Evolutionary conservation across 768 basidiomycete genomes (phyloP), one percentile per base, ranked within the genome.

Genomic region (Crassisporium funariophilum): DNA sequence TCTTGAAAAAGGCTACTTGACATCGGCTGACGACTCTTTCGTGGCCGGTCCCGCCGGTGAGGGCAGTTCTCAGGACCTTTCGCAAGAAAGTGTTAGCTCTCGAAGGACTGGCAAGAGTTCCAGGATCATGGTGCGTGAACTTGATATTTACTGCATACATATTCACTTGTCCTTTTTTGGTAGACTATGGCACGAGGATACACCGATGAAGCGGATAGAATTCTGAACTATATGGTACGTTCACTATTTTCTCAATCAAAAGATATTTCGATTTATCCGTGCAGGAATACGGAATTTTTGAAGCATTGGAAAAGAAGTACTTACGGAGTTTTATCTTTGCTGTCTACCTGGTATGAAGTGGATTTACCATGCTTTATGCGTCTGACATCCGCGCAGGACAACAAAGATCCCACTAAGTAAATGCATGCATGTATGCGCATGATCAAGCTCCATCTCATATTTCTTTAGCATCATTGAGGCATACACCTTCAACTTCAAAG

Each of bases 401-500:
- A 73, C 47, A 81, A 88, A 51, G 87, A 95, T 65, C 92, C 92
- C 0, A 88, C 79, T 57, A 92, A 94, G 60, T 52, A 49, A 45
- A 49, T 64, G n/a, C n/a, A n/a, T n/a, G n/a, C n/a, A n/a, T 69
- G 66, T 66, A 70, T 61, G 40, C 50, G 44, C 41, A 35, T 23
- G 40, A 44, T 51, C 7, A 41, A 48, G 46, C 41, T 44, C 24
- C 4, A 39, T 29, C 13, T 21, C 20, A 15, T 19, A 33, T 19
- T 24, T n/a, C 35, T 31, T 22, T 53, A 93, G 91, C 66, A 86
- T 93, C 46, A 77, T 92, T 17, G 91, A 93, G 62, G 85, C 91
- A 11, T 93, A 91, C 58, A 91, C 88, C 0, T 93, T 93, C 69
- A 88, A 91, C 58, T 91, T 93, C 58, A 78, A 83, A 55, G 88